phyloP scores from a whole-genome alignment of 805 yeast species.

The Cyberlindnera meyerae region DNA sequence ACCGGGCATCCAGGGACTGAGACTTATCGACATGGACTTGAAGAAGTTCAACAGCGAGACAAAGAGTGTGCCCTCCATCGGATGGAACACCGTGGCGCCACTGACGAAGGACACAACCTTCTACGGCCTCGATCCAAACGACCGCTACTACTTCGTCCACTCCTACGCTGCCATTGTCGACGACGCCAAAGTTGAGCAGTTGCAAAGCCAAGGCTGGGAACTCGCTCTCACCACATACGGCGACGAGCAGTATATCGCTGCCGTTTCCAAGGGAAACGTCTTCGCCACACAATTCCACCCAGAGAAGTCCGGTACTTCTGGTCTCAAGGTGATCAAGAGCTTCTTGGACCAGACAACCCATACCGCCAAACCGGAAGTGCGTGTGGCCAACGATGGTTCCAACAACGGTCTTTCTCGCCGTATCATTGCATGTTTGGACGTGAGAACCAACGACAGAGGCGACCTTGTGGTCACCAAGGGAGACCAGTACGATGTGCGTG shows the following conservation, averaged over 20 bases:
- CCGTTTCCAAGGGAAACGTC: constrained; percentile 67
- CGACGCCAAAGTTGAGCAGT: constrained; percentile 29
- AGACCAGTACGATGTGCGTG: constrained; percentile 96
- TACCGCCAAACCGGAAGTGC: constrained; percentile 16
- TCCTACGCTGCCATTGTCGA: constrained; percentile 78
- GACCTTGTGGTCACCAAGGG: constrained; percentile 98
- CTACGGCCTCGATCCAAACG: constrained; percentile 59
- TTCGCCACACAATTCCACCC: constrained; percentile 99
- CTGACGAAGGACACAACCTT: constrained; percentile 31
- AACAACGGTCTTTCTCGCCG: constrained; percentile 77
- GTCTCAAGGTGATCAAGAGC: constrained; percentile 67
- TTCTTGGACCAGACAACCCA: constrained; percentile 46
- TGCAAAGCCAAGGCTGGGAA: constrained; percentile 55
- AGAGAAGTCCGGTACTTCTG: constrained; percentile 94
- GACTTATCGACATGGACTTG: constrained; percentile 48
- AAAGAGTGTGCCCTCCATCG: constrained; percentile 94
- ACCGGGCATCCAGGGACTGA: constrained; percentile 57
- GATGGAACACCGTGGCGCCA: constrained; percentile 68
- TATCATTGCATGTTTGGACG: constrained; percentile 94
- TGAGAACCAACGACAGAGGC: constrained; percentile 90
- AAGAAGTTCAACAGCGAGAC: constrained; percentile 52
- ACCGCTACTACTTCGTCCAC: constrained; percentile 91
- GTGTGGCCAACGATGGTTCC: constrained; percentile 31
- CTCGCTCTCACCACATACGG: constrained; percentile 73
- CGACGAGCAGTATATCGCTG: constrained; percentile 75